Base-by-base conservation (phyloP, 2,329 filamentous ascomycete genomes). In the Nemania sp. region DNA sequence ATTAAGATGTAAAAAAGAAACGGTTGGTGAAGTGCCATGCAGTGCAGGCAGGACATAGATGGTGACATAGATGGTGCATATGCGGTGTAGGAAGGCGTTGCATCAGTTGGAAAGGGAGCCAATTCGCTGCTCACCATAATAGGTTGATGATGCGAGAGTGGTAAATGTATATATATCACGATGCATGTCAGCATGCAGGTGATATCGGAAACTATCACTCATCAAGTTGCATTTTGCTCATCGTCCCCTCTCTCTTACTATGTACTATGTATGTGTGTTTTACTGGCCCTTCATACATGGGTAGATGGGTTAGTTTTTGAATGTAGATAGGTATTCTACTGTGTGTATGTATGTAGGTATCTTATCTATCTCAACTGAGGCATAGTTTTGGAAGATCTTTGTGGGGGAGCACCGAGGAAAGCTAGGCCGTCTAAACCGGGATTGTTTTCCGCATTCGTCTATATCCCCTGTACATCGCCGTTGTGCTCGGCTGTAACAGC, bases 101-200 rank as follows among this genome's bases (percentile, higher is more conserved):
- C 54, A 62, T 62, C 22, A 41, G 51, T 45, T 51, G 27, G 59
- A 41, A 59, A 59, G n/a, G 11, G 15, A 56, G 29, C 20, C 27
- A 53, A 26, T 61, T 57, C 55, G 43, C 29, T 52, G 35, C 51
- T 18, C 22, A 51, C 35, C 32, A 61, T 29, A n/a, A 24, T 32
- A 53, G 54, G 27, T 45, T 26, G 35, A 47, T 13, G 61, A 52
- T 56, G 49, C 52, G 45, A 49, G 51, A 2, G 20, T 61, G 35
- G 56, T 53, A 24, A 52, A 18, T 1, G n/a, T 56, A 60, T 27
- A 60, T 27, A 29, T 35, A 41, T 52, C 38, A 53, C 15, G 22
- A 61, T 57, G 61, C 61, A 32, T 52, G 65, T 62, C 62, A 58
- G 52, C 62, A 57, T 68, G 66, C 62, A 68, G 56, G 62, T 65